Conservation (phyloP, 1,284 basidiomycete genomes). For the Hortiboletus rubellus region DNA sequence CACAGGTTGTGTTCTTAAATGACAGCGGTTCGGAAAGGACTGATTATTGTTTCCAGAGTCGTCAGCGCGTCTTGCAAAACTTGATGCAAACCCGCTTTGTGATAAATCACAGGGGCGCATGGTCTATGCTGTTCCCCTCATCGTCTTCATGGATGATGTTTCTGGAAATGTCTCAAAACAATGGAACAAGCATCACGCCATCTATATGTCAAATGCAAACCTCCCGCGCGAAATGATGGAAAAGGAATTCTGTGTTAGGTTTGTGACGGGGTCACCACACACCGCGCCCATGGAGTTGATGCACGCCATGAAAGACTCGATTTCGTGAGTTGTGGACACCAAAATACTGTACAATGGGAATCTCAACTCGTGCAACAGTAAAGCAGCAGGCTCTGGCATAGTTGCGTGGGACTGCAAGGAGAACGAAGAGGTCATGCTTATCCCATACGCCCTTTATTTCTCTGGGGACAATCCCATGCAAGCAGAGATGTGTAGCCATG, state of each 20-base stretch:
- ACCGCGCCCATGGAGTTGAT: too few species aligned
- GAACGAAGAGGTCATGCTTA: conserved; percentile 25
- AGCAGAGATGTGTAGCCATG: conserved; percentile 25
- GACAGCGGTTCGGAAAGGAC: too few species aligned
- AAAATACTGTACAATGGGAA: too few species aligned
- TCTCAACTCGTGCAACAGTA: too few species aligned
- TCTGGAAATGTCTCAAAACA: not conserved
- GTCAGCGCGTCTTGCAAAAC: not conserved
- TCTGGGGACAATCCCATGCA: conserved; percentile 32
- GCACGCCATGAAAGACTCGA: too few species aligned
- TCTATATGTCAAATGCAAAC: not conserved
- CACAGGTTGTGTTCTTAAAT: too few species aligned
- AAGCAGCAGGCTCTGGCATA: too few species aligned
- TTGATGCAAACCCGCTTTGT: not conserved
- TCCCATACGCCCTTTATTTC: conserved; percentile 25
- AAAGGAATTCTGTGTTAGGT: not conserved
- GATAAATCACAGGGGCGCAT: not conserved
- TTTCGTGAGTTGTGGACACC: too few species aligned
- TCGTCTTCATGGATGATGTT: not conserved
- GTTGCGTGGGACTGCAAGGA: conserved; percentile 22
- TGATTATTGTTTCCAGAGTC: too few species aligned
- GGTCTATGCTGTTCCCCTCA: not conserved
- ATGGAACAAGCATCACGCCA: not conserved
- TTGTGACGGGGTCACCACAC: not conserved
- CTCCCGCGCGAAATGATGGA: not conserved